phyloP scores from a whole-genome alignment of 192 early-diverging fungal species.

The Cladochytrium replicatum region DNA sequence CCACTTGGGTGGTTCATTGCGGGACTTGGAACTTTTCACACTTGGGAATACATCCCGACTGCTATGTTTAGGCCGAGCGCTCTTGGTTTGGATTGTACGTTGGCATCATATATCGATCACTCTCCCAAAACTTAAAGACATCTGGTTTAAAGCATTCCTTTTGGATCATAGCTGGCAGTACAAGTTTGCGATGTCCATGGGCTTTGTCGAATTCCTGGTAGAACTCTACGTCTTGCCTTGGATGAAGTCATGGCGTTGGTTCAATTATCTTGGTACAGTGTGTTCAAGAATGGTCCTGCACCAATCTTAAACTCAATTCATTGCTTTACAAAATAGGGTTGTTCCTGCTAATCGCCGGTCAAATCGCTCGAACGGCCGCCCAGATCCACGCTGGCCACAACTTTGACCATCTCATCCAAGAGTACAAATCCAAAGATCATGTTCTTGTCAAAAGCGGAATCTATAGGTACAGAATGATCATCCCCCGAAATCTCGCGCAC shows the following conservation, averaged over 20 bases:
- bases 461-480: conserved; percentile 65
- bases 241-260: conserved; percentile 30
- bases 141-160: conserved; percentile 55
- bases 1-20: neutral
- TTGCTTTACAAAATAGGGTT: conserved; percentile 51
- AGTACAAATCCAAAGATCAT: conserved; percentile 60
- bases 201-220: conserved; percentile 59
- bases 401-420: conserved; percentile 64
- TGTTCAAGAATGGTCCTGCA: too few species aligned
- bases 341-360: conserved; percentile 51
- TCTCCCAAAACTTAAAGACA: too few species aligned
- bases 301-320: neutral
- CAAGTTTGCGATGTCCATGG: conserved; percentile 51
- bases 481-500: too few species aligned
- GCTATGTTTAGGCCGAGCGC: conserved; percentile 64
- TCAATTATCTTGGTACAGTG: conserved; percentile 34
- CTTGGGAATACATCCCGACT: conserved; percentile 76
- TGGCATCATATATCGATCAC: too few species aligned
- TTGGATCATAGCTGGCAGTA: conserved; percentile 65
- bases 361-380: conserved; percentile 66
- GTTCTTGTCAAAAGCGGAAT: conserved; percentile 76
- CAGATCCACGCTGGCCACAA: conserved; percentile 89
- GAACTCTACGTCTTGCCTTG: conserved; percentile 53
- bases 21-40: conserved; percentile 60
- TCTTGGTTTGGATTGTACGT: conserved; percentile 12